Conservation (phyloP, 1,284 basidiomycete species). For the Trichosporon sp. region DNA sequence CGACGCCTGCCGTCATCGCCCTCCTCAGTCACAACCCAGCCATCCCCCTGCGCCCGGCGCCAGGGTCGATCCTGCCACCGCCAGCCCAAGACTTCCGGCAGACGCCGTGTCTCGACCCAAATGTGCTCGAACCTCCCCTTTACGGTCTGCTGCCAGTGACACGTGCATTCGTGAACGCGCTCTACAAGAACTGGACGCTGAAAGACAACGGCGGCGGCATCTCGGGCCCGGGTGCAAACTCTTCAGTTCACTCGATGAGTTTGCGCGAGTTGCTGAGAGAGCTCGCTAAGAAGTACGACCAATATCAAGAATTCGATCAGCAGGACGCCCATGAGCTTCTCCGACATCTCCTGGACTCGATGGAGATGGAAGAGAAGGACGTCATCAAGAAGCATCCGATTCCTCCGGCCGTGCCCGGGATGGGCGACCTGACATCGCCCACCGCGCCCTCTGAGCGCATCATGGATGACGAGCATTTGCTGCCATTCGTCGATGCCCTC, state of each 20-base stretch:
- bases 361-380: conserved; percentile 91
- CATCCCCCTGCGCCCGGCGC: conserved; percentile 19
- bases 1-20: conserved; percentile 34
- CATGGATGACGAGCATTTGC: conserved; percentile 35
- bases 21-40: conserved; percentile 28
- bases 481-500: conserved; percentile 77
- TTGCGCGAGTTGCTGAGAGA: conserved; percentile 58
- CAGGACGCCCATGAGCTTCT: conserved; percentile 94
- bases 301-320: conserved; percentile 74
- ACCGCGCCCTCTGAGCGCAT: background rate
- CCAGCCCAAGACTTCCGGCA: conserved; percentile 24
- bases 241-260: conserved; percentile 29
- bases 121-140: conserved; percentile 41
- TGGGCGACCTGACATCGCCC: background rate
- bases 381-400: conserved; percentile 51
- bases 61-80: conserved; percentile 25
- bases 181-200: conserved; percentile 41
- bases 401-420: background rate
- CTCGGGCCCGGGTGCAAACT: conserved; percentile 26
- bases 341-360: conserved; percentile 80
- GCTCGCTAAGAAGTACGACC: conserved; percentile 79
- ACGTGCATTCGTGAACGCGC: conserved; percentile 35
- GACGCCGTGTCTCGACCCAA: conserved; percentile 40
- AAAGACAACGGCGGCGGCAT: conserved; percentile 44
- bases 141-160: conserved; percentile 42